These are phyloP conservation scores for Aspergillus asperescens DNA, from an alignment of 495 filamentous ascomycete genomes.

Conservation along the genomic window DNA sequence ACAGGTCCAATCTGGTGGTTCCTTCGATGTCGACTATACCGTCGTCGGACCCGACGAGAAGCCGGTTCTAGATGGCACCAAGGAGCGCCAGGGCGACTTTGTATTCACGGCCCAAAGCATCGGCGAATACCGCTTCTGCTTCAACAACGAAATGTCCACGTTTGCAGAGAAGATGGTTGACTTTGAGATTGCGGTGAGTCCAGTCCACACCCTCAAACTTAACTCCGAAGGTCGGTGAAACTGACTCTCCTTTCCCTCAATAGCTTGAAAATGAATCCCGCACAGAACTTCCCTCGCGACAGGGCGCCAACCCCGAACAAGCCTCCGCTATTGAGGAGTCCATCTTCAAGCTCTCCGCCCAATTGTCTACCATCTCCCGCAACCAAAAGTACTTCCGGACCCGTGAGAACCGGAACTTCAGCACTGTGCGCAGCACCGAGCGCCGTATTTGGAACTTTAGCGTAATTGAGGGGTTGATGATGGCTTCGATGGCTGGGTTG, in stretches of 20 bases:
- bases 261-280: conserved; percentile 93
- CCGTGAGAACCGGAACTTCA: conserved; percentile 97
- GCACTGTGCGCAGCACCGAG: conserved; percentile 95
- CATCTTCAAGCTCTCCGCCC: conserved; percentile 88
- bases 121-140: conserved; percentile 98
- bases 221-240: too few species aligned
- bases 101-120: conserved; percentile 91
- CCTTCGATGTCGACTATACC: conserved; percentile 91
- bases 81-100: conserved; percentile 95
- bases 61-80: conserved; percentile 77
- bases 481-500: conserved; percentile 91
- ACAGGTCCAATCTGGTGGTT: conserved; percentile 92
- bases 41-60: conserved; percentile 80
- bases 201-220: background rate
- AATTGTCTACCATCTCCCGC: conserved; percentile 90
- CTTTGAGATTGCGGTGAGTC: conserved; percentile 89
- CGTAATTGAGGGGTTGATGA: conserved; percentile 83
- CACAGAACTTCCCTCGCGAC: conserved; percentile 76
- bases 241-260: background rate
- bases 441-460: conserved; percentile 95
- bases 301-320: conserved; percentile 88
- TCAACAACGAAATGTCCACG: conserved; percentile 97
- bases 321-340: conserved; percentile 89
- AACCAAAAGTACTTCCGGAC: conserved; percentile 99
- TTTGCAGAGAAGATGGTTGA: conserved; percentile 98